Evolutionary conservation across 495 filamentous ascomycete genomes (phyloP).

Genomic region (Umbilicaria muhlenbergii): DNA sequence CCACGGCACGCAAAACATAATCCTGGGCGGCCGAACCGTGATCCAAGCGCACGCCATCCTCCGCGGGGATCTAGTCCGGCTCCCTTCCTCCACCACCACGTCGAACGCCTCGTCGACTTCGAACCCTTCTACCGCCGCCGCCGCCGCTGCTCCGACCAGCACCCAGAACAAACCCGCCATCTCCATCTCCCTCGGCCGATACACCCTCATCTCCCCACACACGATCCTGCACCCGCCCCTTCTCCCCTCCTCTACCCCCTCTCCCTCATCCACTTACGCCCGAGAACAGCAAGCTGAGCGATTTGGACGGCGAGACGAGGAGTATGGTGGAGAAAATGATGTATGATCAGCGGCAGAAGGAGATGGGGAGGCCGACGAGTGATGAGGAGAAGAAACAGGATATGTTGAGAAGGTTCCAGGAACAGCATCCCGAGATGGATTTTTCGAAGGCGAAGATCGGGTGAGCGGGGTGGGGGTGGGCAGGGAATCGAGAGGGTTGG

Average conservation of each 20-base stretch:
- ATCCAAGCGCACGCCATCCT: conserved; percentile 86
- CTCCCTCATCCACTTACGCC: conserved; percentile 60
- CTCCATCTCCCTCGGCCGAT: conserved; percentile 74
- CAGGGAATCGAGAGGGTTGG: conserved; percentile 75
- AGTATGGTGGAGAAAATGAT: conserved; percentile 99
- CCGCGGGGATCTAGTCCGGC: conserved; percentile 71
- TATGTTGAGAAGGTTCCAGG: conserved; percentile 82
- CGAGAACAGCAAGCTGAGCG: conserved; percentile 75
- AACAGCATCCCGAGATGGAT: conserved; percentile 75
- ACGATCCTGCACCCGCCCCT: conserved; percentile 65
- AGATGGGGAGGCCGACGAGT: conserved; percentile 69
- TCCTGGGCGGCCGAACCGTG: conserved; percentile 88
- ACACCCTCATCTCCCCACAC: conserved; percentile 66
- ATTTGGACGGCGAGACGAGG: conserved; percentile 90
- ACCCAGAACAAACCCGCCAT: conserved; percentile 13
- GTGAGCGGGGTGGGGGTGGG: conserved; percentile 48
- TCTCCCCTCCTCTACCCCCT: conserved; percentile 75
- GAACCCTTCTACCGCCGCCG: conserved; percentile 13
- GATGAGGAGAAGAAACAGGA: conserved; percentile 91
- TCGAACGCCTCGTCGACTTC: conserved; percentile 6
- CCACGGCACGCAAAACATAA: conserved; percentile 91
- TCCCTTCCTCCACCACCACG: conserved; percentile 21
- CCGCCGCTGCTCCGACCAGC: conserved; percentile 11
- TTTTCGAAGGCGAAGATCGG: conserved; percentile 61
- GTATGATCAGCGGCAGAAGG: conserved; percentile 97